Evolutionary conservation across 2,329 filamentous ascomycete genomes (phyloP).

Genomic region (Paraphaeosphaeria sporulosa): DNA sequence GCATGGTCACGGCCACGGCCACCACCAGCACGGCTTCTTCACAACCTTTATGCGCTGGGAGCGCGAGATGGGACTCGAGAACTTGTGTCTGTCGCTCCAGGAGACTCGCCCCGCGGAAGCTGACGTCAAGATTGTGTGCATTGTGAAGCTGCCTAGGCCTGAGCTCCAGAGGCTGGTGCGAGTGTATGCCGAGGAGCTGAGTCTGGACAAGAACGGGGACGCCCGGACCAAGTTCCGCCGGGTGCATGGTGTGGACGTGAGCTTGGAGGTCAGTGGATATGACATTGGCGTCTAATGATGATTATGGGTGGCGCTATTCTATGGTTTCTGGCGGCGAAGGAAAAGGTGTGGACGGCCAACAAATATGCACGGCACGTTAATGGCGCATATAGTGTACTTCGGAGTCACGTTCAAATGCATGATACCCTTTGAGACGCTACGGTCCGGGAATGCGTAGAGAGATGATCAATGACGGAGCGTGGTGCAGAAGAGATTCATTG

Average conservation of each 20-base stretch:
- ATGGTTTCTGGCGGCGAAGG: neutral
- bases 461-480: no score
- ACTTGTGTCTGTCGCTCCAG: slow-evolving; percentile 43
- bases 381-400: neutral
- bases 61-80: slow-evolving; percentile 46
- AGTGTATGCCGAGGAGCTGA: slow-evolving; percentile 63
- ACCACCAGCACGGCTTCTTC: slow-evolving; percentile 28
- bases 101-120: slow-evolving; percentile 34
- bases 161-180: slow-evolving; percentile 59
- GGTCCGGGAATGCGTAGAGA: no score
- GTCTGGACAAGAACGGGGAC: slow-evolving; percentile 39
- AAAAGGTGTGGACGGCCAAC: neutral
- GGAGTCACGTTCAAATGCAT: neutral
- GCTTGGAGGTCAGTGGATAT: slow-evolving; percentile 42
- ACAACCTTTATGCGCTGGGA: slow-evolving; percentile 45
- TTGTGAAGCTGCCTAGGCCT: slow-evolving; percentile 44
- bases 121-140: slow-evolving; percentile 47
- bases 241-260: slow-evolving; percentile 41
- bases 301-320: neutral
- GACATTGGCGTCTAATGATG: slow-evolving; percentile 18
- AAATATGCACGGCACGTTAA: neutral
- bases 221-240: slow-evolving; percentile 43
- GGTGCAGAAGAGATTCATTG: no score
- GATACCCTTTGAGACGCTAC: neutral
- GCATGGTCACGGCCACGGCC: slow-evolving; percentile 6